Evolutionary conservation across 495 filamentous ascomycete genomes (phyloP), one percentile per base, ranked within the genome.

Genomic region (Podospora fimiseda): DNA sequence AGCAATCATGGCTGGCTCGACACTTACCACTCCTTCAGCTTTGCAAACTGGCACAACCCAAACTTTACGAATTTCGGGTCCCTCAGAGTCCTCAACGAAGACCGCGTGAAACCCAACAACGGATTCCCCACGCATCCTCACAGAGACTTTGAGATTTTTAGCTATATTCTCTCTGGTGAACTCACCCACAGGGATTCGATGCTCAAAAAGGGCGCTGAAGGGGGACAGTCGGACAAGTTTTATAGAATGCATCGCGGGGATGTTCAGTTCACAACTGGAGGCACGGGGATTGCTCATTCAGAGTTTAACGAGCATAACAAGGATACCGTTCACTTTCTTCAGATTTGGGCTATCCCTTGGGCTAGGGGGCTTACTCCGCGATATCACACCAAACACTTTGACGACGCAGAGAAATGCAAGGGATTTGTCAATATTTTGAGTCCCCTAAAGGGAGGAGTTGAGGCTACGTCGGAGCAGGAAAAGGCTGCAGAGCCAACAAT

Each of bases 81-180:
- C 21, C 71, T 91, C 38, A 83, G 88, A 48, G 87, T 90, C 13
- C 78, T 91, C 53, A 91, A 91, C 68, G 89, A 94, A 67, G 88
- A 92, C 66, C 82, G 86, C 19, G 87, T 92, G 23, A 73, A 79
- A 37, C 65, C 79, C 16, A 71, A 76, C 43, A 80, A 76, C 19
- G 88, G 87, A 20, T 90, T 91, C 70, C 85, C 85, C 11, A 89
- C 86, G 1, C 89, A 94, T 64, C 81, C 81, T 20, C 88, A 94
- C 71, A 78, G 80, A 58, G 83, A 91, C 63, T 87, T 86, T 58
- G 86, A 91, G 68, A 91, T 92, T 72, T 92, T 88, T 75, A 82
- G 77, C 57, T 92, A 92, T 71, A 84, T 91, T 59, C 73, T 92
- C 6, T 80, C 67, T 55, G 88, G 88, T 52, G 85, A 90, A 64